Evolutionary conservation across 2,329 filamentous ascomycete species (phyloP).

Genomic region (Botrytis fabae): DNA sequence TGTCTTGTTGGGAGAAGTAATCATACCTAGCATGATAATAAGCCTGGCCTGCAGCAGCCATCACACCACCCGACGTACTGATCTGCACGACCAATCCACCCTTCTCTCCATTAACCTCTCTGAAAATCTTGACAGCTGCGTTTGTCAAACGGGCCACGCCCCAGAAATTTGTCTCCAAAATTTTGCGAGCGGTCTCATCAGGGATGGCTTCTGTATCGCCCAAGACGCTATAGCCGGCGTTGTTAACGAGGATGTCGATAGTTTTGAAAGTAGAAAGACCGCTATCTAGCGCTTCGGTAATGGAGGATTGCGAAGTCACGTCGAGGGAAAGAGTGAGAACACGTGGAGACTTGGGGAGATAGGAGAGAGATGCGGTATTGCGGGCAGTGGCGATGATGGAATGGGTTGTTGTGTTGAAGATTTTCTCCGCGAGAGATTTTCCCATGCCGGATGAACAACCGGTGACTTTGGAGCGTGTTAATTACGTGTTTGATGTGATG

Average conservation of each 20-base stretch:
- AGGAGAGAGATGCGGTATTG: constrained; percentile 43
- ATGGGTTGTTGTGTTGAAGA: constrained; percentile 42
- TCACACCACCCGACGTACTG: constrained; percentile 42
- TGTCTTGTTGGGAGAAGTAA: too few relatives aligned
- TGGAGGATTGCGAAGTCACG: constrained; percentile 48
- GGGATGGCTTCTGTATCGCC: constrained; percentile 51
- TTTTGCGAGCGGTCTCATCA: constrained; percentile 36
- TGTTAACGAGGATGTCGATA: constrained; percentile 55
- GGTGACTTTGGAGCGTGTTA: constrained; percentile 40
- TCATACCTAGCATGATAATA: constrained; percentile 42
- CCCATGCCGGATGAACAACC: constrained; percentile 51
- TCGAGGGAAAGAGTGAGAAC: constrained; percentile 50
- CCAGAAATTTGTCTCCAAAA: constrained; percentile 43
- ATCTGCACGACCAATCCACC: constrained; percentile 44
- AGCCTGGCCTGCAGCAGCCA: constrained; percentile 40
- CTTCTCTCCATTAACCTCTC: constrained; percentile 29
- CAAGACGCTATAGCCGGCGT: constrained; percentile 48
- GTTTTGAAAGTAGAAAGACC: constrained; percentile 50
- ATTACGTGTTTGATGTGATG: too few relatives aligned
- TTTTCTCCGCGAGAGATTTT: constrained; percentile 42
- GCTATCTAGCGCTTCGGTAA: constrained; percentile 40
- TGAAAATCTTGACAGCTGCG: constrained; percentile 22
- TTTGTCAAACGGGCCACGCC: constrained; percentile 17
- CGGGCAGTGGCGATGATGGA: constrained; percentile 51
- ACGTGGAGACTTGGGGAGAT: constrained; percentile 42